These are phyloP conservation scores for Isochrysis galbana DNA, from an alignment of 78 protist species.

Conservation along the genomic window DNA sequence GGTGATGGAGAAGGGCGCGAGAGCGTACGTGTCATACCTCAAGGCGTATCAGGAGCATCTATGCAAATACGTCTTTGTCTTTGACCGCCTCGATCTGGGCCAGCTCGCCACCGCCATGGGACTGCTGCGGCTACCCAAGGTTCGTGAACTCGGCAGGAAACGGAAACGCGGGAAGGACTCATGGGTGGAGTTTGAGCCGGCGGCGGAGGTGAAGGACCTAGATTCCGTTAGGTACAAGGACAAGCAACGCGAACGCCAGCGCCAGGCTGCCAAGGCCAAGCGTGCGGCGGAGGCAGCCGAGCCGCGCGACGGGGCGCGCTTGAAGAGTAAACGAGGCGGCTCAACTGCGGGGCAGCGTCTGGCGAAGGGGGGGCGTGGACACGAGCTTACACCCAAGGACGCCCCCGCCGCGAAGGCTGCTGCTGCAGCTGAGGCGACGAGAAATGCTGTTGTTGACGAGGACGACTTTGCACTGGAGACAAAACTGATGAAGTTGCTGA, in stretches of 20 bases:
- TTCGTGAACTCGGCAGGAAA: neutral
- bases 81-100: slow-evolving; percentile 53
- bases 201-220: neutral
- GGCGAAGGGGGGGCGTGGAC: neutral
- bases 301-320: neutral
- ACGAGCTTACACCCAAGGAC: neutral
- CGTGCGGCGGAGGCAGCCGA: neutral
- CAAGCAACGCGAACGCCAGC: slow-evolving; percentile 44
- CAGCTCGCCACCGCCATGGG: slow-evolving; percentile 45
- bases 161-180: neutral
- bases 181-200: neutral
- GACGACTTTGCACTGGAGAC: slow-evolving; percentile 16
- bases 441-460: neutral
- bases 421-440: no score
- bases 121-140: neutral
- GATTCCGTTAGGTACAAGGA: slow-evolving; percentile 4
- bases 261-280: neutral
- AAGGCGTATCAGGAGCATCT: slow-evolving; percentile 84
- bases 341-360: no score
- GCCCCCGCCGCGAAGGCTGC: neutral
- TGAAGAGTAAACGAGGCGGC: neutral
- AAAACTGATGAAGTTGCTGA: slow-evolving; percentile 10
- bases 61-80: slow-evolving; percentile 65
- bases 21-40: slow-evolving; percentile 67
- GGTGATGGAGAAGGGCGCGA: slow-evolving; percentile 37